phyloP scores from a whole-genome alignment of 2,329 filamentous ascomycete species.

The Corinectria fuckeliana region DNA sequence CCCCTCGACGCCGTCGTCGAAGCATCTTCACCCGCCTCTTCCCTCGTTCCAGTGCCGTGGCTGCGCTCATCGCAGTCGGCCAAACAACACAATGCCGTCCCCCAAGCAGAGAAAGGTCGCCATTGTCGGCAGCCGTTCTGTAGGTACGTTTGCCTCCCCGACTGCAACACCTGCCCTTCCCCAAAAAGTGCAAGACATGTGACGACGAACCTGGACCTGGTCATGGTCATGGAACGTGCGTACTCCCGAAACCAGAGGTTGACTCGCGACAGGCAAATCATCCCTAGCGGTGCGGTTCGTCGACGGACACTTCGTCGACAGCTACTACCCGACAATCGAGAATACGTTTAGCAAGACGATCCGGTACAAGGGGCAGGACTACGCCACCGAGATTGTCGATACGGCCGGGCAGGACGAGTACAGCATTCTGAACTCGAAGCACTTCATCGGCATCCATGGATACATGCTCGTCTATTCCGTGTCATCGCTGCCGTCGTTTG shows the following conservation, averaged over 20 bases:
- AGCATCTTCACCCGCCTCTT: neutral
- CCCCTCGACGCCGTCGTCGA: neutral
- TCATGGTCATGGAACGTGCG: constrained; percentile 6
- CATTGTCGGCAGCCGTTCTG: constrained; percentile 92
- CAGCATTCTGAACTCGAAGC: constrained; percentile 96
- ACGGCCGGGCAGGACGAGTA: constrained; percentile 99
- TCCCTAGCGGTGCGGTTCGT: constrained; percentile 97
- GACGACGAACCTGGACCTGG: neutral
- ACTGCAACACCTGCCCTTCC: neutral
- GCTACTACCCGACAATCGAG: constrained; percentile 98
- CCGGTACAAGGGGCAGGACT: constrained; percentile 91
- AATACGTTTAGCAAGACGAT: constrained; percentile 98
- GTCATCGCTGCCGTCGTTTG: constrained; percentile 89
- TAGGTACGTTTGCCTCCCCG: constrained; percentile 55
- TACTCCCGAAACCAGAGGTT: neutral
- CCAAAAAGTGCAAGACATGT: neutral
- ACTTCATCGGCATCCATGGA: constrained; percentile 98
- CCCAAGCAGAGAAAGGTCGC: constrained; percentile 93
- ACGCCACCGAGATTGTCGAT: constrained; percentile 95
- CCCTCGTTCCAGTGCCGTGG: neutral
- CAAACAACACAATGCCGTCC: constrained; percentile 42
- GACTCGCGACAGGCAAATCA: constrained; percentile 76
- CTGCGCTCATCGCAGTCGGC: constrained; percentile 1
- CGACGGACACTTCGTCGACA: constrained; percentile 97
- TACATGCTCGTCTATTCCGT: constrained; percentile 99